These are phyloP conservation scores for Ophiorrhiza pumila DNA, from an alignment of 257 asterid species.

Conservation along the genomic window DNA sequence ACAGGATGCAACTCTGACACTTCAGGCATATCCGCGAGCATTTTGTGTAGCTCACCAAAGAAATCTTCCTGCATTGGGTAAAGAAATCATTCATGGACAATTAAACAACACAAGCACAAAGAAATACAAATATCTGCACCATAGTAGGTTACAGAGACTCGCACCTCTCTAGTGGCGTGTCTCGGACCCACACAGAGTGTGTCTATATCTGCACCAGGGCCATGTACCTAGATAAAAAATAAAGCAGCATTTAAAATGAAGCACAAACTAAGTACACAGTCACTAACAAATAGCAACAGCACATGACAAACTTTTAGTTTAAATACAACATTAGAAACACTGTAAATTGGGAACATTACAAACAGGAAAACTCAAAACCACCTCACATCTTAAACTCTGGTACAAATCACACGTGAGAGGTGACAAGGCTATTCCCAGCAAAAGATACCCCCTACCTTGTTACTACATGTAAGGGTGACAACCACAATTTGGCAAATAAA, in stretches of 20 bases:
- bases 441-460: neutral
- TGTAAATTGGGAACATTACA: neutral
- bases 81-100: neutral
- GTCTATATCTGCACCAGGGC: conserved; percentile 44
- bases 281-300: neutral
- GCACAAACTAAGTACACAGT: neutral
- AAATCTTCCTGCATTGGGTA: conserved; percentile 37
- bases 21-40: conserved; percentile 36
- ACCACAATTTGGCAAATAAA: neutral
- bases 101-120: neutral
- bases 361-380: neutral
- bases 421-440: neutral
- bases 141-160: neutral
- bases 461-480: neutral
- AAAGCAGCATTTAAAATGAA: neutral
- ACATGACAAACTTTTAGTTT: neutral
- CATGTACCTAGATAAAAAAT: conserved; percentile 32
- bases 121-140: neutral
- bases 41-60: conserved; percentile 33
- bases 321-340: neutral
- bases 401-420: neutral
- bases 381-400: neutral
- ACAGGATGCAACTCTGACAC: conserved; percentile 38
- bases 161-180: conserved; percentile 37
- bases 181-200: conserved; percentile 41